Evolutionary conservation across 2,329 filamentous ascomycete species (phyloP), one percentile per base, ranked within the genome.

Genomic region (Pseudopithomyces chartarum): DNA sequence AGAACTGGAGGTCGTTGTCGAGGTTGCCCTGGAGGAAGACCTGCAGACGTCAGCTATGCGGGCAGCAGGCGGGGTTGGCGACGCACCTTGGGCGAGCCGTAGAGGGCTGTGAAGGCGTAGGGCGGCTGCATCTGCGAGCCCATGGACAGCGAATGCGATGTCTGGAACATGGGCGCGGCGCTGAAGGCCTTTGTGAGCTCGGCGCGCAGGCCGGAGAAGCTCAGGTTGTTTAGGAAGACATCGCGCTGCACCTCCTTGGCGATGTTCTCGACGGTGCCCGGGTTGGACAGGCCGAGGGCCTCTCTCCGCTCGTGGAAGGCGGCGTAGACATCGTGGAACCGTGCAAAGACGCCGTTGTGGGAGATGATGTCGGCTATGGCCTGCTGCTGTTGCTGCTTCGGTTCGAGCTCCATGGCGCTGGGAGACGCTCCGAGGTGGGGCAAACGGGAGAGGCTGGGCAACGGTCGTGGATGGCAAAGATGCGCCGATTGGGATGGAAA

Each of bases 131-230:
- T 88, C 79, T 97, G 92, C 42, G 85, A 86, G 68, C 95, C 94
- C 86, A 97, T 91, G 54, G 94, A 90, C 78, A 99, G 95, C 69
- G 95, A 91, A 81, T 99, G 95, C 64, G 94, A 97, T 68, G 97
- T 90, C 80, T 98, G 94, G 84, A 99, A 99, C 66, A 98, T 82
- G 56, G 95, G 95, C 56, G 88, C 87, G 77, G 96, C 87, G 84
- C 92, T 95, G 81, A 98, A 96, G 74, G 92, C 88, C 84, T 97
- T 98, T 76, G 92, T 97, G 76, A 98, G 83, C 79, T 99, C 95
- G 77, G 94, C 96, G 75, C 94, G 91, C 77, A 99, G 85, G 71
- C 95, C 95, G 43, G 91, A 90, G 83, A 99, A 98, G 87, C 95
- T 96, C 78, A 92, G 90, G 83, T 97, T 97, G 81, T 90, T 95